Conservation (phyloP, 441 rosid genomes). For the Melastoma candidum region DNA sequence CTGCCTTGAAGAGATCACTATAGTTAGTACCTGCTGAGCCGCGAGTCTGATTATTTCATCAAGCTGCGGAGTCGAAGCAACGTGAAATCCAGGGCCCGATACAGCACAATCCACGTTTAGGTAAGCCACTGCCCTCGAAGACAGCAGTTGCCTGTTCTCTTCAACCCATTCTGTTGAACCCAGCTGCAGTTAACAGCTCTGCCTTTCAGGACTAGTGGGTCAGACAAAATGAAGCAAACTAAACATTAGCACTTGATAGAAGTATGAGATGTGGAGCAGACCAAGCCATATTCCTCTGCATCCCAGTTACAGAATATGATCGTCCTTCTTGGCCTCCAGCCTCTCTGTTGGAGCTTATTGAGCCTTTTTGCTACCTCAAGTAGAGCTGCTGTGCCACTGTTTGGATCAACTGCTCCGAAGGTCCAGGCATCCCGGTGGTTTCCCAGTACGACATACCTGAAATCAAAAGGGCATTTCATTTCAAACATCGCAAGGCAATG, state of each 20-base stretch:
- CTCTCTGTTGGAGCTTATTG: slow-evolving; percentile 45
- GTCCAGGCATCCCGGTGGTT: slow-evolving; percentile 95
- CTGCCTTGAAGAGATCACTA: too few relatives aligned
- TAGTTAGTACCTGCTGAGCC: slow-evolving; percentile 44
- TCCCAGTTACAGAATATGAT: slow-evolving; percentile 85
- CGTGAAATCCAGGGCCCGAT: slow-evolving; percentile 54
- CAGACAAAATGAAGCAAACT: slow-evolving; percentile 4
- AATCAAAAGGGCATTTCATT: slow-evolving; percentile 6
- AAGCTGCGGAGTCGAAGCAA: slow-evolving; percentile 78
- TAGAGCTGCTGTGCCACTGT: slow-evolving; percentile 78
- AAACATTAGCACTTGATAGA: neutral
- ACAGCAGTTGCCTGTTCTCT: slow-evolving; percentile 66
- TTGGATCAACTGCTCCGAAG: slow-evolving; percentile 91
- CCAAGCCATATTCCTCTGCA: slow-evolving; percentile 92
- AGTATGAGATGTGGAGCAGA: slow-evolving; percentile 18
- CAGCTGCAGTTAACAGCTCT: slow-evolving; percentile 29
- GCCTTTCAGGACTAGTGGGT: neutral
- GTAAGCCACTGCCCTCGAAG: slow-evolving; percentile 72
- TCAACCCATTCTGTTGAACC: slow-evolving; percentile 98
- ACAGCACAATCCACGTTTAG: slow-evolving; percentile 67
- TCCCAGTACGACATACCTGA: slow-evolving; percentile 64
- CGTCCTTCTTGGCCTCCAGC: slow-evolving; percentile 78
- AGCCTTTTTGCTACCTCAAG: slow-evolving; percentile 79
- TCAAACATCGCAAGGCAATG: neutral
- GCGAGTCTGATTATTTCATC: slow-evolving; percentile 59